Evolutionary conservation across 2,329 filamentous ascomycete species (phyloP).

Genomic region (Westerdykella aurantiaca): DNA sequence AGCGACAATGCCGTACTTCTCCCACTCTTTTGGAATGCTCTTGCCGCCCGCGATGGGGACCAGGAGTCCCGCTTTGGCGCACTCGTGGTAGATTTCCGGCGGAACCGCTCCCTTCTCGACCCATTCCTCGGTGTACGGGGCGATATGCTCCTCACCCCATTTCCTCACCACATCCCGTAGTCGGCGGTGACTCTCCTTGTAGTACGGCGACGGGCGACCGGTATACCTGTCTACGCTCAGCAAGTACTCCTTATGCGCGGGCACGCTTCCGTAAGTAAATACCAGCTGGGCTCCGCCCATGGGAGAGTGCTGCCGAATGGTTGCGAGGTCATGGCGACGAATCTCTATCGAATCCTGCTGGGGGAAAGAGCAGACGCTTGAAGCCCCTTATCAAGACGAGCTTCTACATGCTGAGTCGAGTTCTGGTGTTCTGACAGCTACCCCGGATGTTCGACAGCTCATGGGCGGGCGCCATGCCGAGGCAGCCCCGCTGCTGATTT

Average conservation of each 20-base stretch:
- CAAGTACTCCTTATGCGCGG: not conserved
- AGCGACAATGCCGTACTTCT: slow-evolving; percentile 44
- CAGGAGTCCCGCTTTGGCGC: slow-evolving; percentile 25
- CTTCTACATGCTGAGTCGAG: not conserved
- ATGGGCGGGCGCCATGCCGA: not conserved
- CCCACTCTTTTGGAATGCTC: slow-evolving; percentile 21
- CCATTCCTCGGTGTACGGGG: slow-evolving; percentile 24
- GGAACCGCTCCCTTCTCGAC: slow-evolving; percentile 21
- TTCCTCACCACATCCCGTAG: slow-evolving; percentile 24
- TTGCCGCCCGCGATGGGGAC: slow-evolving; percentile 29
- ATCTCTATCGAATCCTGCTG: not conserved
- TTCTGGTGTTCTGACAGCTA: not conserved
- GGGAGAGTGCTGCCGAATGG: slow-evolving; percentile 26
- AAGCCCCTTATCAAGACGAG: not conserved
- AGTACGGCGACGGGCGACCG: slow-evolving; percentile 28
- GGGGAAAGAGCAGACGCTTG: not conserved
- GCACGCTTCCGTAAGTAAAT: not conserved
- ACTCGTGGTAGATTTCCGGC: slow-evolving; percentile 19
- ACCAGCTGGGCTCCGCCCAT: slow-evolving; percentile 29
- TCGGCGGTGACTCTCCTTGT: slow-evolving; percentile 25
- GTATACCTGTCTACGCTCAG: slow-evolving; percentile 18
- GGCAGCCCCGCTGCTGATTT: not conserved
- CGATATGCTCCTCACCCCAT: slow-evolving; percentile 30
- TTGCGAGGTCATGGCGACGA: slow-evolving; percentile 8
- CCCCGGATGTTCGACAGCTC: not conserved